Evolutionary conservation across 768 basidiomycete genomes (phyloP).

Genomic region (Tricholoma furcatifolium): DNA sequence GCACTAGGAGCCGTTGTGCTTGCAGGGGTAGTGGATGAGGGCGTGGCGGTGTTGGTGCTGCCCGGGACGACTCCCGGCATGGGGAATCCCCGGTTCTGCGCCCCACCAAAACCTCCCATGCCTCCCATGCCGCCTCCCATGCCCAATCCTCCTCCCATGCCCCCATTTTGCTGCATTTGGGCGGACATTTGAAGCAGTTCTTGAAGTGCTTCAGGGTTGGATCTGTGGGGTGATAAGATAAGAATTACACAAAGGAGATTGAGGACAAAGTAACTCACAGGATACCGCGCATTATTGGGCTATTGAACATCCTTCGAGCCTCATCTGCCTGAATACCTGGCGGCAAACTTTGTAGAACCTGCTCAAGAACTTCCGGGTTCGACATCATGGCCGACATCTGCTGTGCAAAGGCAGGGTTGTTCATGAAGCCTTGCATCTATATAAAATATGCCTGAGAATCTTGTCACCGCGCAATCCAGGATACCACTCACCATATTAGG

Average conservation of each 20-base stretch:
- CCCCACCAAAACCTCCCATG: constrained; percentile 12
- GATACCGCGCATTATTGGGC: constrained; percentile 8
- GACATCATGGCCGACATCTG: constrained; percentile 88
- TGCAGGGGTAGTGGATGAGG: constrained; percentile 19
- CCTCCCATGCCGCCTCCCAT: constrained; percentile 14
- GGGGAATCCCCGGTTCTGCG: constrained; percentile 42
- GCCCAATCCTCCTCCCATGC: constrained; percentile 17
- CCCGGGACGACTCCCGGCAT: constrained; percentile 51
- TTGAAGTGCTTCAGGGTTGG: constrained; percentile 77
- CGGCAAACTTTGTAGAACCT: constrained; percentile 81
- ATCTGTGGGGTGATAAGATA: constrained; percentile 32
- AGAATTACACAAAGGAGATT: neutral
- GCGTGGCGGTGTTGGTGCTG: constrained; percentile 21
- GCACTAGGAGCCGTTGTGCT: constrained; percentile 8
- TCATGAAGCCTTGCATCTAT: constrained; percentile 83
- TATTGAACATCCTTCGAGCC: constrained; percentile 73
- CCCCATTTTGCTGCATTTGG: constrained; percentile 44
- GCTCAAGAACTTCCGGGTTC: constrained; percentile 86
- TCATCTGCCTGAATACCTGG: constrained; percentile 59
- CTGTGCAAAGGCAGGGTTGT: constrained; percentile 78
- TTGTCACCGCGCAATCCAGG: neutral
- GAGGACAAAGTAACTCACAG: constrained; percentile 12
- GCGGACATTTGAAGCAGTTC: constrained; percentile 75
- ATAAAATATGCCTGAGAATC: neutral
- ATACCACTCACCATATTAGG: constrained; percentile 79